Evolutionary conservation across 306 rosid genomes (phyloP), one percentile per base, ranked within the genome.

Genomic region (Fagus sylvatica): DNA sequence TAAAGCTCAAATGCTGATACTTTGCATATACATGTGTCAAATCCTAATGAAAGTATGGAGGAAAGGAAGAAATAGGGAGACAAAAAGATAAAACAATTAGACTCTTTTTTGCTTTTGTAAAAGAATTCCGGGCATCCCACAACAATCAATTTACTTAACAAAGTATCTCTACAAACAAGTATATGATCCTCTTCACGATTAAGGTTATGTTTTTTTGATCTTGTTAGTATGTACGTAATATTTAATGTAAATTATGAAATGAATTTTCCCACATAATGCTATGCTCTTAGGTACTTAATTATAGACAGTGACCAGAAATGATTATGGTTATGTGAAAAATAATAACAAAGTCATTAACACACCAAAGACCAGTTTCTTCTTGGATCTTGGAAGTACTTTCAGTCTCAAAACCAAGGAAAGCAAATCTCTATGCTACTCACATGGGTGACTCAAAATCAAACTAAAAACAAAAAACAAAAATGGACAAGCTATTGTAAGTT

Each of bases 381-480:
- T 15, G 4, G 48, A 65, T 37, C 17, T 64, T 28, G 11, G 17
- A 61, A 64, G 46, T 6, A 36, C 46, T 64, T n/a, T n/a, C n/a
- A n/a, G n/a, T n/a, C n/a, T 33, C 56, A 51, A 33, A 71, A 71
- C 32, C 40, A 34, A 33, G 56, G 43, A 71, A 33, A 32, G 6
- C 16, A 32, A 51, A 43, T 16, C 42, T 32, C 42, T 37, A 34
- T 61, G 39, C 17, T 33, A 51, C 15, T 5, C 22, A 11, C 65
- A 74, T 16, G 66, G 67, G n/a, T n/a, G 7, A 1, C 16, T 67
- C 53, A 53, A 78, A 78, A 73, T 15, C 53, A 68, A 8, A 53
- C 30, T 12, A 9, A 48, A 28, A 55, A 39, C 53, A 12, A 28
- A 40, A 42, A 37, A 1, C 22, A 33, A 11, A n/a, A n/a, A n/a